A percentile compares a stretch with the other conserved stretches of the same genome.
These are phyloP conservation scores for Xylariales sp. DNA, from an alignment of 2,329 filamentous ascomycete genomes.

Conservation along the genomic window DNA sequence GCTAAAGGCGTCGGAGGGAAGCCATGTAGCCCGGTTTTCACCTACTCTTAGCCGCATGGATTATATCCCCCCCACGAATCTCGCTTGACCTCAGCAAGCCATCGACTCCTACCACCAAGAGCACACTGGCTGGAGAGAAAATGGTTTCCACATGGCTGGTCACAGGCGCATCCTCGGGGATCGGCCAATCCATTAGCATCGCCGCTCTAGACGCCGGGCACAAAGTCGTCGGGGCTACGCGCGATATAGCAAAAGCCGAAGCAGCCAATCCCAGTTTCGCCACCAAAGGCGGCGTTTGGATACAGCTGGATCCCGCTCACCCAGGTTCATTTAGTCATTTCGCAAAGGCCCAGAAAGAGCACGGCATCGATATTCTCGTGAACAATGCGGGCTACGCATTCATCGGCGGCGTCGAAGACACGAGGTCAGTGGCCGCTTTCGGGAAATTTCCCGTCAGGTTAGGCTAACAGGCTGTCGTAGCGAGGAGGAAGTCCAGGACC, in stretches of 20 bases:
- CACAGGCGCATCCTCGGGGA: conserved; percentile 56
- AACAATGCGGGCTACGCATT: conserved; percentile 48
- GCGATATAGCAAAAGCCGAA: conserved; percentile 43
- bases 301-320: conserved; percentile 45
- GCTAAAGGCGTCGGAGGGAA: conserved; percentile 15
- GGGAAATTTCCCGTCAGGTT: background rate
- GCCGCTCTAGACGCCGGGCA: conserved; percentile 54
- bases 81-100: background rate
- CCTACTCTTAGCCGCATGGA: background rate
- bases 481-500: conserved; percentile 51
- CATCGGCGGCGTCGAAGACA: conserved; percentile 47
- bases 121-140: conserved; percentile 15
- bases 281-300: conserved; percentile 42
- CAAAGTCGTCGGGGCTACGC: conserved; percentile 57
- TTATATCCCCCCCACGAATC: background rate
- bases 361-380: conserved; percentile 32
- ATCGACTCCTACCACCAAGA: background rate
- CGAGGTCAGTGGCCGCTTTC: conserved; percentile 38
- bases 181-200: conserved; percentile 53
- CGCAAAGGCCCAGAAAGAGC: conserved; percentile 33
- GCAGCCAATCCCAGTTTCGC: conserved; percentile 39
- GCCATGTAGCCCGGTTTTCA: background rate
- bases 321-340: conserved; percentile 41
- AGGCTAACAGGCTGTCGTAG: conserved; percentile 20
- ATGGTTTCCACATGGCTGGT: conserved; percentile 49